A percentile compares a stretch with the other conserved stretches of the same genome.
These are phyloP conservation scores for Sphaerulina musiva DNA, from an alignment of 2,329 filamentous ascomycete species.

Conservation along the genomic window DNA sequence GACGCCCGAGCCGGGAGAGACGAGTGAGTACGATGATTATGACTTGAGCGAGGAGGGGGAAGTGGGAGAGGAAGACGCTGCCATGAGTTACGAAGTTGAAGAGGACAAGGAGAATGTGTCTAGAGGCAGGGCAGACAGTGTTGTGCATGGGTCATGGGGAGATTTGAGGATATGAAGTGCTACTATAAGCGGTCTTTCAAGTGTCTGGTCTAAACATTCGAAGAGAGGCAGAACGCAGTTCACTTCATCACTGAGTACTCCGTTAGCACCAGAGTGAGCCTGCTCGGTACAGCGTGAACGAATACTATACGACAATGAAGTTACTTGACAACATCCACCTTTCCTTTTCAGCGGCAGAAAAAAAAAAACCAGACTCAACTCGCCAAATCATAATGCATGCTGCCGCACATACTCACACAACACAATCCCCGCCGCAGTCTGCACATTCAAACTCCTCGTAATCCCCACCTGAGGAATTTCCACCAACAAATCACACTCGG, in stretches of 20 bases:
- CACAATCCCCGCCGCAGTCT: conserved; percentile 48
- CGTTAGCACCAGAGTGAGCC: too few species aligned
- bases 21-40: conserved; percentile 1
- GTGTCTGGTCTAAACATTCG: neutral
- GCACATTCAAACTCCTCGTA: conserved; percentile 51
- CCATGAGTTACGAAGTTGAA: neutral
- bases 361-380: too few species aligned
- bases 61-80: neutral
- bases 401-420: conserved; percentile 48
- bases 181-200: neutral
- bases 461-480: conserved; percentile 49
- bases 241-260: too few species aligned
- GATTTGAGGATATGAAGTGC: neutral
- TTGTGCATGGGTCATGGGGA: conserved; percentile 1
- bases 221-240: neutral
- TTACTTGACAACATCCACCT: neutral
- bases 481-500: conserved; percentile 46
- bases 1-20: conserved; percentile 10
- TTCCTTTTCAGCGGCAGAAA: neutral
- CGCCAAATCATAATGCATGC: neutral
- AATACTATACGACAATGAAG: neutral
- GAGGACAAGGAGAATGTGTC: neutral
- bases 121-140: conserved; percentile 1
- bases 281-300: neutral
- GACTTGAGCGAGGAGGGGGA: conserved; percentile 1